phyloP scores from a whole-genome alignment of 306 rosid species.

The Arachis stenosperma region DNA sequence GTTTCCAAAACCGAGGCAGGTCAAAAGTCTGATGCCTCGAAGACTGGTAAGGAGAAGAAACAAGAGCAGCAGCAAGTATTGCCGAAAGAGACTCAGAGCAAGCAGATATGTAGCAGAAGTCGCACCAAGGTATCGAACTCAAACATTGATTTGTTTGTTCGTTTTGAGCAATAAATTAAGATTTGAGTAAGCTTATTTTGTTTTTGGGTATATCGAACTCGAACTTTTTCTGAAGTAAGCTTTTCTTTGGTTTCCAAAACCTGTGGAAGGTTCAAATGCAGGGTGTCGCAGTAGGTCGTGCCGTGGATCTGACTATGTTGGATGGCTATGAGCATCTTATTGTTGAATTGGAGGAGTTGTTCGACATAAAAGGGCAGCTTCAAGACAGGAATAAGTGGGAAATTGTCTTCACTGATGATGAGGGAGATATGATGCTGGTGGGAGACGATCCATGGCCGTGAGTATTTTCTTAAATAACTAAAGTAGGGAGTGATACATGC shows the following conservation, averaged over 20 bases:
- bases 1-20: conserved; percentile 58
- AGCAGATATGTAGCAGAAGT: conserved; percentile 71
- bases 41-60: conserved; percentile 55
- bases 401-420: conserved; percentile 84
- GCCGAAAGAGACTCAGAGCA: conserved; percentile 65
- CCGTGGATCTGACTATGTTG: conserved; percentile 80
- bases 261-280: conserved; percentile 89
- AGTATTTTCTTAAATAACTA: conserved; percentile 48
- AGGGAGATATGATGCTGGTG: conserved; percentile 90
- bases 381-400: conserved; percentile 68
- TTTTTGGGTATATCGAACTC: no score
- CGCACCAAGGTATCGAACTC: conserved; percentile 75
- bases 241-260: conserved; percentile 33
- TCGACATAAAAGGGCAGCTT: conserved; percentile 86
- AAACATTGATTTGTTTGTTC: conserved; percentile 9
- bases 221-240: conserved; percentile 26
- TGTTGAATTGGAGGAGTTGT: conserved; percentile 79
- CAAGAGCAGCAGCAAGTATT: conserved; percentile 50
- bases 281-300: conserved; percentile 94
- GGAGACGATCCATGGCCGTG: conserved; percentile 94
- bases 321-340: conserved; percentile 85
- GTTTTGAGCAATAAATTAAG: not conserved
- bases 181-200: not conserved
- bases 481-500: not conserved
- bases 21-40: conserved; percentile 55